A percentile compares a stretch with the other conserved stretches of the same genome.
Conservation (phyloP, 768 basidiomycete species). For the Lactarius sp. region DNA sequence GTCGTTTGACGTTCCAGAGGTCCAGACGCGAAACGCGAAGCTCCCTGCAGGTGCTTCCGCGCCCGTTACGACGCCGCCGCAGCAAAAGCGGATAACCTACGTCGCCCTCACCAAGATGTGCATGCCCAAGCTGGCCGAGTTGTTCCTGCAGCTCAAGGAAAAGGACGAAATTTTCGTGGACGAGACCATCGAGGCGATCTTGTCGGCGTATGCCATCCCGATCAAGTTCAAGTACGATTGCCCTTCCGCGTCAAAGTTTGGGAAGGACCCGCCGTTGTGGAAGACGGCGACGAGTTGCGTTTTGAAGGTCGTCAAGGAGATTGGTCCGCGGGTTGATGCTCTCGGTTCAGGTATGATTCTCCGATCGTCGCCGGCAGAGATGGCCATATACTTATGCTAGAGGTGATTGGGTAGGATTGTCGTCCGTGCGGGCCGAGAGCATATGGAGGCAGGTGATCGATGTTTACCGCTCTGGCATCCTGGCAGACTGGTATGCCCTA, state of each 20-base stretch:
- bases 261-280: slow-evolving; percentile 87
- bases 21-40: slow-evolving; percentile 15
- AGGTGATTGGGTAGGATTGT: slow-evolving; percentile 40
- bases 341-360: slow-evolving; percentile 43
- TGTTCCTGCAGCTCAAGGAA: slow-evolving; percentile 65
- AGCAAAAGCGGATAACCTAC: slow-evolving; percentile 73
- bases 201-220: slow-evolving; percentile 83
- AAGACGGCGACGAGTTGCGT: slow-evolving; percentile 87
- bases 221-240: slow-evolving; percentile 95
- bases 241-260: slow-evolving; percentile 81
- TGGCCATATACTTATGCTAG: slow-evolving; percentile 19
- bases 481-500: slow-evolving; percentile 70
- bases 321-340: slow-evolving; percentile 45
- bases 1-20: slow-evolving; percentile 53
- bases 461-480: slow-evolving; percentile 73
- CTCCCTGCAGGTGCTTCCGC: slow-evolving; percentile 20
- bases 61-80: slow-evolving; percentile 34
- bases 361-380: background rate
- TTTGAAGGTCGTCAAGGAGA: slow-evolving; percentile 67
- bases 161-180: slow-evolving; percentile 62
- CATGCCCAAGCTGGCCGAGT: slow-evolving; percentile 79
- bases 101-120: slow-evolving; percentile 84
- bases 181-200: slow-evolving; percentile 78
- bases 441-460: slow-evolving; percentile 85
- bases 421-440: slow-evolving; percentile 62